phyloP scores from a whole-genome alignment of 768 basidiomycete genomes.

The Mycena alexandri region DNA sequence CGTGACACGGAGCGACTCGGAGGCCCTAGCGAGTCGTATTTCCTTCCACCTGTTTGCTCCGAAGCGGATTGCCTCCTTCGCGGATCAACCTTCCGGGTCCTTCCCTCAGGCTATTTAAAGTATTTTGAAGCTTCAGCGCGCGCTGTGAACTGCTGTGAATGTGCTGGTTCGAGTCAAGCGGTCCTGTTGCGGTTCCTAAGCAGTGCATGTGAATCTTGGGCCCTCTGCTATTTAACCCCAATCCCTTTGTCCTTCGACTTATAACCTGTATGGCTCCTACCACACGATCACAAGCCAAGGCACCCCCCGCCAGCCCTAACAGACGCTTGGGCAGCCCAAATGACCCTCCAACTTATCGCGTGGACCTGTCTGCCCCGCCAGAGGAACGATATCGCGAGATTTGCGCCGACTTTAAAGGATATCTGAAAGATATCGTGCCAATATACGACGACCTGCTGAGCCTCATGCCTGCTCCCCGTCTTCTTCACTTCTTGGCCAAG shows the following conservation, averaged over 20 bases:
- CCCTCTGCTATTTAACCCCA: neutral
- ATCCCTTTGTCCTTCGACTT: neutral
- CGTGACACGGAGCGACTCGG: too few species aligned
- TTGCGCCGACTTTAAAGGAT: conserved; percentile 45
- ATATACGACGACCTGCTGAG: conserved; percentile 48
- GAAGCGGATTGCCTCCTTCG: too few species aligned
- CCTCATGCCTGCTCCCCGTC: conserved; percentile 41
- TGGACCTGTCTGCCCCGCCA: conserved; percentile 51
- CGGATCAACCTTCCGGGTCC: too few species aligned
- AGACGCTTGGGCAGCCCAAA: conserved; percentile 27
- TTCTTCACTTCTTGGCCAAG: conserved; percentile 44
- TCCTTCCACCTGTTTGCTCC: too few species aligned
- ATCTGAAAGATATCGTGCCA: conserved; percentile 43
- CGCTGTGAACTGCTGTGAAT: too few species aligned
- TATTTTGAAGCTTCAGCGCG: too few species aligned
- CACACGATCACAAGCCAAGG: conserved; percentile 29
- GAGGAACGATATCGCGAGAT: conserved; percentile 46
- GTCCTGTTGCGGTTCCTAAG: too few species aligned
- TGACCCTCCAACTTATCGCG: conserved; percentile 44
- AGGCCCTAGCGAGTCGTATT: too few species aligned
- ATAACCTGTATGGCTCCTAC: conserved; percentile 25
- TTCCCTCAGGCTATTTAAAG: too few species aligned
- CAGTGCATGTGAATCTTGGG: too few species aligned
- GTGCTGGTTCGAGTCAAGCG: neutral
- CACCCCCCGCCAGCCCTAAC: neutral